Evolutionary conservation across 1,284 basidiomycete genomes (phyloP), one percentile per base, ranked within the genome.

Genomic region (Tilletia walkeri): DNA sequence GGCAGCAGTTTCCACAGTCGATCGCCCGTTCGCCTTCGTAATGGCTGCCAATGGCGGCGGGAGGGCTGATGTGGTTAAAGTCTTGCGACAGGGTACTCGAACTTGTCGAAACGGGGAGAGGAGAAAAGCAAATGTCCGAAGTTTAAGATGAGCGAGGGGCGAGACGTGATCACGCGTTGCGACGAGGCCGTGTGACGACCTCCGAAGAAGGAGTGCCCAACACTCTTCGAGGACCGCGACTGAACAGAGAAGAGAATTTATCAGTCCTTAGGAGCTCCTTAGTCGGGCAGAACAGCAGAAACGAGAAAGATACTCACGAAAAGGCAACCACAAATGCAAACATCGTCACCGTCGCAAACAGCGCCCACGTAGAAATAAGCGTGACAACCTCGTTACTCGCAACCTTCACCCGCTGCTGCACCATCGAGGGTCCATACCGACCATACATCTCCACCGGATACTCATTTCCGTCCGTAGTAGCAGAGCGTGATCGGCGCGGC

Each of bases 361-460:
- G 75, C 4, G 75, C 72, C 78, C 78, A 80, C 54, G 78, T 73
- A 18, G 73, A 73, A n/a, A 76, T 72, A 74, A 76, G 77, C n/a
- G 72, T 76, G 34, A 72, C 73, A 6, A 76, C 76, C 53, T 75
- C 70, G 67, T 71, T 73, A 30, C 75, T 74, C 10, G 73, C 74
- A 14, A 75, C 71, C 45, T 69, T 69, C 9, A 76, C 75, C 39
- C 78, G 50, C 67, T 78, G 74, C 69, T 73, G 72, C 67, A 80
- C 75, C 77, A 80, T 77, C 49, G 69, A 63, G 2, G 78, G 77
- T 56, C 67, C 70, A 66, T 80, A 79, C 18, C 77, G 74, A 4
- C 76, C 78, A 47, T 71, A 67, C 39, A 75, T 69, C 39, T 73
- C 75, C 36, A 77, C 74, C 5, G 78, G 77, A 49, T 75, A 78